Evolutionary conservation across 352 stramenopile species (phyloP), one percentile per base, ranked within the genome.

Genomic region (Pythium diclinum): DNA sequence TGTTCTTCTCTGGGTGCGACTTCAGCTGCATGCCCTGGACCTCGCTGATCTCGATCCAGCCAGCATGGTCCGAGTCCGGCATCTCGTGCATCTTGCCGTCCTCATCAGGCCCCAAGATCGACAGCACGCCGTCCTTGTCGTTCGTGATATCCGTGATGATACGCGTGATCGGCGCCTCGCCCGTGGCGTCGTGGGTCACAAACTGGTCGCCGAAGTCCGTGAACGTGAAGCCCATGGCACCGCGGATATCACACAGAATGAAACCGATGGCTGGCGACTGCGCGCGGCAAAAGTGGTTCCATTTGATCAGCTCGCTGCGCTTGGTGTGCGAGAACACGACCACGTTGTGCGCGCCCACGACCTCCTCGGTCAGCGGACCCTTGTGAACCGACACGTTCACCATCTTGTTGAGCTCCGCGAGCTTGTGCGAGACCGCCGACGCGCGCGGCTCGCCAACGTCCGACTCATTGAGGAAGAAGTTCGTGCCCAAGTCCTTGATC

Each of bases 341-440:
- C 53, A 95, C 87, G 33, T 93, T 88, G 73, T 97, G 88, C 54
- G 67, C 71, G 19, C 71, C 77, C 46, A 92, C 78, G 40, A 88
- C 69, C 11, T 76, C 78, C 57, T 90, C 81, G 2, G 81, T 91
- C 13, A 92, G 74, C 25, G 67, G 51, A 0, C 89, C 89, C 3
- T 76, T 67, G 72, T 95, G 81, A 60, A 95, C 80, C 9, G 74
- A 78, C 2, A 97, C 85, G 0, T 71, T 75, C 61, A 97, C 89
- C 78, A 96, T 90, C 71, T 94, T 94, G 79, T 98, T 98, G 8
- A 98, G 77, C 69, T 97, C 92, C 32, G 88, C 84, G 32, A 98
- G 76, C 75, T 89, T 90, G 75, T 94, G 82, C 23, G 79, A 69
- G 48, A 88, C 83, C 1, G 81, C 82, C 2, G 63, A 48, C 4